Percentiles rank a stretch among this genome's conserved stretches.
These are phyloP conservation scores for Didymella keratinophila DNA, from an alignment of 2,329 filamentous ascomycete species.

Conservation along the genomic window DNA sequence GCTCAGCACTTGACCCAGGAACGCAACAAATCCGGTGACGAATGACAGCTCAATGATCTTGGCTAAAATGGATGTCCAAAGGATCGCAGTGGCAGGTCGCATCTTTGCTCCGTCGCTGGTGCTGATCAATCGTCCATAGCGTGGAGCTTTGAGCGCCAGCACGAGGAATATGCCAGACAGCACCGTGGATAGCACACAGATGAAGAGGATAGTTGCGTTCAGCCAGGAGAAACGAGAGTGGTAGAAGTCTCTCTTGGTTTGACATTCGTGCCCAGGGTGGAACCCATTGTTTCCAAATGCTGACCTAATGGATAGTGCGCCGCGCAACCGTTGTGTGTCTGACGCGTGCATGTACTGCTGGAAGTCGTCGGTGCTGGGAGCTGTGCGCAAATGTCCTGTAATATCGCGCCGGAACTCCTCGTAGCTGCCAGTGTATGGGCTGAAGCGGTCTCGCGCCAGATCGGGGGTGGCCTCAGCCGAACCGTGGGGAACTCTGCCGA, in stretches of 20 bases:
- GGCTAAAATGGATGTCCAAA: slow-evolving; percentile 73
- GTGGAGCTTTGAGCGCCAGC: slow-evolving; percentile 67
- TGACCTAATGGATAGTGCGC: slow-evolving; percentile 44
- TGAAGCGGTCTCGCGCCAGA: slow-evolving; percentile 42
- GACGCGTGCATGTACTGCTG: slow-evolving; percentile 39
- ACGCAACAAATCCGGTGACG: slow-evolving; percentile 77
- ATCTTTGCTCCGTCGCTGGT: slow-evolving; percentile 59
- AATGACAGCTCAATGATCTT: slow-evolving; percentile 82
- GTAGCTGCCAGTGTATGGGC: slow-evolving; percentile 40
- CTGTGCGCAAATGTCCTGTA: slow-evolving; percentile 29
- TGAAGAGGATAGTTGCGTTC: slow-evolving; percentile 49
- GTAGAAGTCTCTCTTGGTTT: slow-evolving; percentile 50
- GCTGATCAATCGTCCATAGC: slow-evolving; percentile 66
- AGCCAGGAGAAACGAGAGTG: slow-evolving; percentile 58
- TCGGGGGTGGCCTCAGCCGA: slow-evolving; percentile 45
- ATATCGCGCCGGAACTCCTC: slow-evolving; percentile 40
- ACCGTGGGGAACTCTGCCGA: slow-evolving; percentile 37
- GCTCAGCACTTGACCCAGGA: slow-evolving; percentile 78
- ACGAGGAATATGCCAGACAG: slow-evolving; percentile 72
- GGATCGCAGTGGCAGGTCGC: slow-evolving; percentile 68
- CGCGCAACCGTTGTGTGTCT: slow-evolving; percentile 35
- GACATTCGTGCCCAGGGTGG: slow-evolving; percentile 47
- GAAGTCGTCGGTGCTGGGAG: slow-evolving; percentile 39
- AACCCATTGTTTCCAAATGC: slow-evolving; percentile 49
- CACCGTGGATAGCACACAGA: slow-evolving; percentile 69